Base-by-base conservation (phyloP, 352 stramenopile genomes). In the Globisporangium cystogenes region DNA sequence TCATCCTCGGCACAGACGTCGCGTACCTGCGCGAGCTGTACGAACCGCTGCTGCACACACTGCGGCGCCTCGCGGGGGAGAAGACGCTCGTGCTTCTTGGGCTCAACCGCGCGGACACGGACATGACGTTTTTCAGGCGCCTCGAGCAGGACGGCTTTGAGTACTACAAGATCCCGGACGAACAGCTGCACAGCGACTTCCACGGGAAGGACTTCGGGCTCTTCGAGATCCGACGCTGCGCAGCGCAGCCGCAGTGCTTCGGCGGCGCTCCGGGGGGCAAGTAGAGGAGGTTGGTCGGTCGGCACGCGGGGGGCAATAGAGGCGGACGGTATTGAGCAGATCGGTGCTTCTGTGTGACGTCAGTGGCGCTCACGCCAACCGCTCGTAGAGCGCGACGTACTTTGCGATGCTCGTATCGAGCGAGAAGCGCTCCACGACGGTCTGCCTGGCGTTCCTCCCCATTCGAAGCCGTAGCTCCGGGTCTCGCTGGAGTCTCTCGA, bases 1-100 rank as follows among this genome's bases (percentile, higher is more conserved):
- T 90, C 55, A 89, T 93, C 46, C 51, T 93, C 36, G 82, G 82
- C 42, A 93, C 82, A 3, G 82, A 93, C 50, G 80, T 93, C 33
- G 82, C 82, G 26, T 93, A 93, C 58, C 55, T 85, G 20, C 56
- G 58, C 16, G 80, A 91, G 54, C 64, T 91, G 27, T 89, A 93
- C 67, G 82, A 79, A 39, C 80, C 82, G 31, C 64, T 91, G 55
- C 67, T 87, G 40, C 67, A 79, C 53, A 86, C 82, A 29, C 71
- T 93, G 53, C 58, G 60, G 20, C 55, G 53, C 27, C 64, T 93
- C 43, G 62, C 76, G 14, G 63, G 46, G 11, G 49, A 56, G 16
- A 23, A 45, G 26, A 86, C 80, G 56, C 56, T 90, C 45, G 67
- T 91, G 35, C 58, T 93, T 23, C 62, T 91, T n/a, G 82, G 80